Base-by-base conservation (phyloP, 352 stramenopile genomes). In the Pythium monospermum region DNA sequence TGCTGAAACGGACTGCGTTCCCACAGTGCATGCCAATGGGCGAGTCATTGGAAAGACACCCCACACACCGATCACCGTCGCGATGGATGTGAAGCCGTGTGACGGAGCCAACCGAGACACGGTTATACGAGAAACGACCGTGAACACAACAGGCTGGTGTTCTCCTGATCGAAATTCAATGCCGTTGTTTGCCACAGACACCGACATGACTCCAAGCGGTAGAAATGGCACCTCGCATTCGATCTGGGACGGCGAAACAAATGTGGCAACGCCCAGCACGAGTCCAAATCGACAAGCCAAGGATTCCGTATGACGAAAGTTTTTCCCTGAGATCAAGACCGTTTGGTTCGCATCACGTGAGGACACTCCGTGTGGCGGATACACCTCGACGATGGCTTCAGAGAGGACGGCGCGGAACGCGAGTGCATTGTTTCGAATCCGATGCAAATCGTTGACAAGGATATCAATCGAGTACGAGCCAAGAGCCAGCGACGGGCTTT, bases 151-250 rank as follows among this genome's bases (percentile, higher is more conserved):
- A 30, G 39, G 27, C 28, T 53, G 13, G 1, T 42, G 16, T 4
- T 36, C 38, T 28, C 46, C 51, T 0, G 46, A 52, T 16, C 43
- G 40, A 42, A 76, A 87, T 26, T 90, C 73, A 3, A 68, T 22
- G 4, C 78, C 76, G 30, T 90, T 87, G 49, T 85, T 87, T 0
- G 78, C 66, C 19, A 87, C 44, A 21, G 53, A 62, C 10, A 90
- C 55, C 11, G 35, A 42, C 28, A 76, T 80, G 6, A 26, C 36
- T 16, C 78, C 78, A 3, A 73, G 35, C 1, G 51, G 47, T 27
- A 69, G 73, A 35, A 73, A 81, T 22, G 78, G 78, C 13, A 85
- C 61, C 0, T 68, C 40, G 19, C 78, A 90, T 18, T 87, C 76
- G 12, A 90, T 57, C 52, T 64, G 23, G 1, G 38, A 63, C 23